Base-by-base conservation (phyloP, 1,139 yeast genomes). In the Blastobotrys malaysiensis region DNA sequence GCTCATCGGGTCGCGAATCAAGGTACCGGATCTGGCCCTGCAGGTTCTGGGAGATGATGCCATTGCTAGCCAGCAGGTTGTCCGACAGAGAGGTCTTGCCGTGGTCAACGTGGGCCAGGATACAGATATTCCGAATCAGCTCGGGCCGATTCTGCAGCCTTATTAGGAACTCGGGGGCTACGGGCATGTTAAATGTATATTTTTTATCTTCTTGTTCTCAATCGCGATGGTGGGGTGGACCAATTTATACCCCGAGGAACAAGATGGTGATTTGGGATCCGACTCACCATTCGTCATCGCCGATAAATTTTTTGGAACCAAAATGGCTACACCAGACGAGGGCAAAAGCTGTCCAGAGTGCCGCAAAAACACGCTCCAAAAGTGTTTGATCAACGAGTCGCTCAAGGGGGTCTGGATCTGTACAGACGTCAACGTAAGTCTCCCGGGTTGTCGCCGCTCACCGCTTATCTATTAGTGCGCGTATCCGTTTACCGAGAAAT, bases 71-170 rank as follows among this genome's bases (percentile, higher is more conserved):
- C 51, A 95, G 73, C 52, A 95, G 75, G 6, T 96, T 88, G 70
- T 95, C 99, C 52, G 97, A 87, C 48, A 95, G 75, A 1, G 98
- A 88, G 0, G 99, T 95, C 72, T 93, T 95, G 46, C 99, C 99
- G 69, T 95, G 99, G 69, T 95, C 99, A 31, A 95, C 99, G 72
- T 95, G 99, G 0, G 99, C 99, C 53, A 95, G 76, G 58, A 95
- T 90, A 71, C 99, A 95, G 48, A 95, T 89, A 70, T 95, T 95
- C 57, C 99, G 77, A 39, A 93, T 83, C 57, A 82, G 74, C 9
- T 78, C 73, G 1, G 96, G 84, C 59, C 84, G 80, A 60, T 76
- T 76, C 69, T 93, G 98, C 24, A 91, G 73, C 57, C 80, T 73
- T 50, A 79, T 76, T 31, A 89, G 78, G 43, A 84, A 82, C 46